phyloP scores from a whole-genome alignment of 2,329 filamentous ascomycete genomes.

The Hortaea sp. region DNA sequence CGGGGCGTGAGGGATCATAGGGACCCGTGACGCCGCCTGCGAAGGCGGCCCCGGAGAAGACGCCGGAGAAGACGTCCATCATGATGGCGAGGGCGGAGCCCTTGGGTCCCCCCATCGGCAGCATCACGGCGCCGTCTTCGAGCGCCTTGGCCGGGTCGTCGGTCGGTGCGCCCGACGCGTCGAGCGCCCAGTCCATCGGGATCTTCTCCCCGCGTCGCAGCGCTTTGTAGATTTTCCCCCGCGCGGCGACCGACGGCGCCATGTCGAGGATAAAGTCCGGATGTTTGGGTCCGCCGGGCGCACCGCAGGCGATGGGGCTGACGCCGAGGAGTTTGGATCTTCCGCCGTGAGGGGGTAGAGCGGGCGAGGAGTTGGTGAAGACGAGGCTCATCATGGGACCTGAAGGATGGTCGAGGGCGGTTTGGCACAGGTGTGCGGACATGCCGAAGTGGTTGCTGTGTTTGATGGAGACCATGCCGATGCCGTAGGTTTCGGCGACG shows the following conservation, averaged over 20 bases:
- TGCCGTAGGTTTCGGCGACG: constrained; percentile 55
- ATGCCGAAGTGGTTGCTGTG: constrained; percentile 79
- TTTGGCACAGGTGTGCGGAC: constrained; percentile 69
- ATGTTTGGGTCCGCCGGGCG: constrained; percentile 49
- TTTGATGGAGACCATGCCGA: constrained; percentile 66
- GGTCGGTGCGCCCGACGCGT: constrained; percentile 47
- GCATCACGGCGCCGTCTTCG: constrained; percentile 57
- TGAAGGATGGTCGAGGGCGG: constrained; percentile 50
- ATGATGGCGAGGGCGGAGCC: constrained; percentile 64
- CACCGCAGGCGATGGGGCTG: constrained; percentile 65
- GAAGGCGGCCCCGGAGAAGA: constrained; percentile 66
- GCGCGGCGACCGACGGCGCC: constrained; percentile 58
- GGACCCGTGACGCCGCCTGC: constrained; percentile 67
- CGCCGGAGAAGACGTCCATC: constrained; percentile 81
- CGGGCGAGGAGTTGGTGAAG: constrained; percentile 55
- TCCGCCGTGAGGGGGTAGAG: constrained; percentile 61
- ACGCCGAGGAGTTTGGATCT: constrained; percentile 61
- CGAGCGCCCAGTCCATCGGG: constrained; percentile 65
- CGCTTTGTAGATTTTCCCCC: constrained; percentile 67
- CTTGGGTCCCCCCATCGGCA: constrained; percentile 78
- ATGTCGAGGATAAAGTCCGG: constrained; percentile 64
- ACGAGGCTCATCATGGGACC: constrained; percentile 48
- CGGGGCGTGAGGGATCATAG: constrained; percentile 51
- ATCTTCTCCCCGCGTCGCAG: constrained; percentile 57
- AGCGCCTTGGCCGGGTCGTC: constrained; percentile 59